Evolutionary conservation across 1,284 basidiomycete genomes (phyloP), one percentile per base, ranked within the genome.

Genomic region (Apiotrichum brassicae): DNA sequence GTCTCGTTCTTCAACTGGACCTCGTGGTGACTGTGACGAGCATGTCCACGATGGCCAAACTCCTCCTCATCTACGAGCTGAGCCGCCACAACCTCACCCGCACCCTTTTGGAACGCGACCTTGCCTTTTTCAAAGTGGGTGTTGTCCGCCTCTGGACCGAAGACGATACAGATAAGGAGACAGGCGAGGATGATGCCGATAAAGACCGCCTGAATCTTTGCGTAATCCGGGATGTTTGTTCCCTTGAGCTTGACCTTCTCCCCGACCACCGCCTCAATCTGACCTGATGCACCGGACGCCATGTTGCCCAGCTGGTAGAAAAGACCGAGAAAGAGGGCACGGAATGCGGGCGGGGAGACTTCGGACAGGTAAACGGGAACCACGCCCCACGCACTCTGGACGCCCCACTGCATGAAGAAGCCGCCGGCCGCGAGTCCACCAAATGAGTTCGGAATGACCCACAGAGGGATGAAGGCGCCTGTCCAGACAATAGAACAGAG

Each of bases 261-360:
- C 3, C 78, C 79, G 1, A 76, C 76, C 76, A 82, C 82, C 2
- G 92, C 83, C 79, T 97, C 92, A 60, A 97, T 94, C 68, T 95
- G 90, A 0, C 89, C 82, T 4, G 87, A 85, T 0, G 89, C 87
- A 0, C 85, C 82, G 0, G 86, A 89, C 8, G 93, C 82, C 85
- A 94, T 94, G 61, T 72, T 75, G 50, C 72, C 72, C 34, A 71
- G 58, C 49, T 95, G 92, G 74, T 94, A 97, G 0, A 87, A 84
- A 0, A 94, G 81, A 58, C 93, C 93, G 19, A 86, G 85, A 78
- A 94, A 97, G 0, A 88, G 87, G 8, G 91, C 89, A 47, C 93
- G 80, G 80, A 95, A 97, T 0, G 89, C 90, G 0, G 91, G 69
- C 18, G 69, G 67, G 14, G 87, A 85, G 73, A 93, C 83, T 72